Conservation (phyloP, 225 moss, liverwort and hornwort genomes). For the Lunularia cruciata region DNA sequence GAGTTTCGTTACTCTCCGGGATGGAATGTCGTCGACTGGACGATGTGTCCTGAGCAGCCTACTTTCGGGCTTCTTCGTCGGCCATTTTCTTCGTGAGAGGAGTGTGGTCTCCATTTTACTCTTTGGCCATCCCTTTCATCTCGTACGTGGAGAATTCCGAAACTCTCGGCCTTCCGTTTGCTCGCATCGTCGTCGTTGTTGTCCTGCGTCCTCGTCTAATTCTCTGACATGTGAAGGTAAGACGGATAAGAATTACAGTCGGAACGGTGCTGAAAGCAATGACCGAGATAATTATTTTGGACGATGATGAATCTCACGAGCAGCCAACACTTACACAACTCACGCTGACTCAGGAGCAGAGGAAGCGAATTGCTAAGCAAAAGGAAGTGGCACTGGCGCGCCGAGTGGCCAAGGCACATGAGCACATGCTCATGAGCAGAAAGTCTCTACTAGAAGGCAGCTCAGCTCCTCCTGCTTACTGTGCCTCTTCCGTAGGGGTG, state of each 20-base stretch:
- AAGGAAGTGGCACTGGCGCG: slow-evolving; percentile 67
- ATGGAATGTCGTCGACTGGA: slow-evolving; percentile 4
- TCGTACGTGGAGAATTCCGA: neutral
- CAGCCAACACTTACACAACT: slow-evolving; percentile 25
- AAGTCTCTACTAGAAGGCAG: neutral
- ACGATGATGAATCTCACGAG: slow-evolving; percentile 46
- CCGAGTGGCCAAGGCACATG: slow-evolving; percentile 48
- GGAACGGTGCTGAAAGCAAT: slow-evolving; percentile 1
- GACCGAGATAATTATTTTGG: slow-evolving; percentile 46
- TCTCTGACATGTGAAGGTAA: slow-evolving; percentile 1
- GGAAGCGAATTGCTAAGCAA: slow-evolving; percentile 63
- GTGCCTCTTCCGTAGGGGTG: neutral
- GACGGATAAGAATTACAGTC: neutral
- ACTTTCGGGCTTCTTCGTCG: slow-evolving; percentile 8
- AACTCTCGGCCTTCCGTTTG: neutral
- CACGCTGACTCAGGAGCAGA: slow-evolving; percentile 47
- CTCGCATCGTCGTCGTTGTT: neutral
- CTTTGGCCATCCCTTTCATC: neutral
- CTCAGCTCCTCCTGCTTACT: neutral
- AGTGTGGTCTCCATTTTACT: neutral
- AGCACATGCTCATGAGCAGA: neutral
- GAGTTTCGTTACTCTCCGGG: neutral
- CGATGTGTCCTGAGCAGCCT: slow-evolving; percentile 6
- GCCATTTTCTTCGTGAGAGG: slow-evolving; percentile 9
- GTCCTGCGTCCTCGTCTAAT: neutral